Base-by-base conservation (phyloP, 2,329 filamentous ascomycete species). In the Trichoderma pleuroti region DNA sequence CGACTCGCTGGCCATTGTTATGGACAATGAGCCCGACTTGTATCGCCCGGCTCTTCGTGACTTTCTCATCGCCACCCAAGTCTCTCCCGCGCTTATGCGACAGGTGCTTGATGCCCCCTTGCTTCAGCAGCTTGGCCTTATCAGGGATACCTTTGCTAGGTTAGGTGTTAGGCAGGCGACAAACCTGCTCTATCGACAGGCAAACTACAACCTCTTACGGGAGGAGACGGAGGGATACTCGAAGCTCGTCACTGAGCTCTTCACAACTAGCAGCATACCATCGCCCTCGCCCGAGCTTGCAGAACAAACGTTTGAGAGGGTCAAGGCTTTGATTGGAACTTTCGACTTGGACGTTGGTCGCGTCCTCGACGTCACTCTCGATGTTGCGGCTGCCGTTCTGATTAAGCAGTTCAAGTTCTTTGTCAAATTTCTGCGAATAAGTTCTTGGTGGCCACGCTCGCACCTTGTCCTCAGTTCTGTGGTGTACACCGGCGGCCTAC, bases 201-300 rank as follows among this genome's bases (percentile, higher is more conserved):
- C 95, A 16, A 98, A 97, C 80, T 98, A 97, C 84, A 99, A 99
- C 77, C 84, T 99, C 9, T 84, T 99, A 24, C 91, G 96, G 57
- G 96, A 99, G 82, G 96, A 99, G 81, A 93, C 93, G 0, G 96
- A 99, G 81, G 96, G 97, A 52, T 99, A 97, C 78, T 94, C 96
- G 0, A 99, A 99, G 80, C 88, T 99, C 60, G 90, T 97, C 72
- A 98, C 95, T 0, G 96, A 99, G 80, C 90, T 98, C 36, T 99
- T 98, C 81, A 95, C 93, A 9, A 97, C 92, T 0, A 93, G 92
- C 76, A 91, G 90, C 75, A 89, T 88, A 72, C 89, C 91, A 68
- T 89, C 90, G 26, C 91, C 91, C n/a, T 90, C 90, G 2, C 88
- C 88, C 67, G 91, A 93, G 72, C 87, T 92, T 42, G 93, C 95